Percentiles rank a stretch among this genome's conserved stretches.
These are phyloP conservation scores for Ambrosia trifida DNA, from an alignment of 129 eudicot genomes.

Conservation along the genomic window DNA sequence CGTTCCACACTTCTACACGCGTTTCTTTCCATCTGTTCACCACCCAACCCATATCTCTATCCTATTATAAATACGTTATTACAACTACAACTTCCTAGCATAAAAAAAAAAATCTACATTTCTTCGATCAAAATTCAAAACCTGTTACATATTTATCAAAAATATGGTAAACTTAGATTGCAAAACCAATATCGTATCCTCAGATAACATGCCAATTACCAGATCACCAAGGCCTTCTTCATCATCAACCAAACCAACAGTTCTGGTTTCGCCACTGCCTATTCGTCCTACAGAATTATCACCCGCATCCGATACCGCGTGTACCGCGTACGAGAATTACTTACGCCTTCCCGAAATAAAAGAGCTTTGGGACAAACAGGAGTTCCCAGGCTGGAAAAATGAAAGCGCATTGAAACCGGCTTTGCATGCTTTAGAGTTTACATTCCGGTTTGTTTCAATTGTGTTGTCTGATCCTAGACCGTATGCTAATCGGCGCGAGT, in stretches of 20 bases:
- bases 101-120: conserved; percentile 5
- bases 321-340: conserved; percentile 57
- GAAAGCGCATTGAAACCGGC: conserved; percentile 63
- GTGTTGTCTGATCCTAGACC: conserved; percentile 67
- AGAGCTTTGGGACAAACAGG: conserved; percentile 44
- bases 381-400: conserved; percentile 56
- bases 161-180: conserved; percentile 71
- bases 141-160: not conserved
- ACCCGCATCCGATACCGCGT: conserved; percentile 58
- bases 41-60: conserved; percentile 30
- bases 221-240: conserved; percentile 58
- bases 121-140: not conserved
- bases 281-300: conserved; percentile 44
- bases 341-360: conserved; percentile 56
- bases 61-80: conserved; percentile 26
- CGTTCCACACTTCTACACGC: conserved; percentile 44
- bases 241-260: conserved; percentile 40
- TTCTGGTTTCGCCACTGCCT: conserved; percentile 48
- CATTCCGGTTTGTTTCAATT: conserved; percentile 64
- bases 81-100: conserved; percentile 19
- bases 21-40: conserved; percentile 21
- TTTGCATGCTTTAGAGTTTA: conserved; percentile 60
- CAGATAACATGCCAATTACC: conserved; percentile 38
- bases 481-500: conserved; percentile 64
- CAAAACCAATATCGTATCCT: conserved; percentile 54